Conservation (phyloP, 2,329 filamentous ascomycete genomes). For the Leptoxyphium fumago region DNA sequence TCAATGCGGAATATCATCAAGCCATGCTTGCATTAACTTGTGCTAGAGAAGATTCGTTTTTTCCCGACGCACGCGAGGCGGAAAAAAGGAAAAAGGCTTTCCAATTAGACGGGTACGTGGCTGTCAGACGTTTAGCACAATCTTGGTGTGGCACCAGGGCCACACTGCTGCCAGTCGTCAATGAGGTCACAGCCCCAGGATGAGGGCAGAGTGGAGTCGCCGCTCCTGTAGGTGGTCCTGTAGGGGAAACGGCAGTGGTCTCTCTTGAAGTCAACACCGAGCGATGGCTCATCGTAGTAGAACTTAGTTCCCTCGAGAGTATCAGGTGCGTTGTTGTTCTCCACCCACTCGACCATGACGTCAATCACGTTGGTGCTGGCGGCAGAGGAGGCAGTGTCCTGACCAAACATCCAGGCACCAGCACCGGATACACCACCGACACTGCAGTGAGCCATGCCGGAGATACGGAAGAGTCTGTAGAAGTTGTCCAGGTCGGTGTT, state of each 20-base stretch:
- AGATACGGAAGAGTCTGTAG: constrained; percentile 39
- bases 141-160: constrained; percentile 6
- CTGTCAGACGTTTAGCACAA: constrained; percentile 4
- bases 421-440: constrained; percentile 24
- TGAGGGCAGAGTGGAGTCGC: constrained; percentile 19
- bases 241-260: constrained; percentile 29
- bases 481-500: constrained; percentile 33
- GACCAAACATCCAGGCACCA: constrained; percentile 29
- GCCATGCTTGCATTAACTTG: no score
- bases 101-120: no score
- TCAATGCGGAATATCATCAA: no score
- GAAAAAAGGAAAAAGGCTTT: no score
- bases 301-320: constrained; percentile 30
- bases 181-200: constrained; percentile 24
- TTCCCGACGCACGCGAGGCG: no score
- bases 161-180: constrained; percentile 16
- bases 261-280: constrained; percentile 30
- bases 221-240: constrained; percentile 22
- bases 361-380: constrained; percentile 32
- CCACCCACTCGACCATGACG: constrained; percentile 27
- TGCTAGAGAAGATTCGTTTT: no score
- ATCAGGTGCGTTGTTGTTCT: constrained; percentile 17
- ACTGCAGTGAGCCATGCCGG: constrained; percentile 38
- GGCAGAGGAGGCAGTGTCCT: constrained; percentile 15
- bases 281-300: constrained; percentile 24